Conservation (phyloP, 306 rosid species). For the Gynostemma pentaphyllum region DNA sequence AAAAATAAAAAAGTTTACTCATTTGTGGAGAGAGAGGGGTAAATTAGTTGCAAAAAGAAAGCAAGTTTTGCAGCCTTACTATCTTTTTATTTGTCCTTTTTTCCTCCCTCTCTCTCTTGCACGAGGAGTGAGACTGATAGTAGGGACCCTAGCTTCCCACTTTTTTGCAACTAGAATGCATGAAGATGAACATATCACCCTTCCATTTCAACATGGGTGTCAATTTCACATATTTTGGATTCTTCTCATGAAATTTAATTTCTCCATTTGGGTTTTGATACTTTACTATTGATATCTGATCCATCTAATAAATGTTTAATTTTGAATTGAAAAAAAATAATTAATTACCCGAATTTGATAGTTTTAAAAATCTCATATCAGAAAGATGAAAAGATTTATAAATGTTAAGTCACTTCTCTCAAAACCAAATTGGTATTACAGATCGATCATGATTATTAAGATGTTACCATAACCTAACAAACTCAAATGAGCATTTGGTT, state of each 20-base stretch:
- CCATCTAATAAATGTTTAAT: no score
- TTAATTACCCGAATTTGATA: no score
- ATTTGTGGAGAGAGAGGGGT: background rate
- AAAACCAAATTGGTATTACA: no score
- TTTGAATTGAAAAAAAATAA: no score
- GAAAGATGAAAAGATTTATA: no score
- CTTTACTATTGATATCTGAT: no score
- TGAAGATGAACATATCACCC: slow-evolving; percentile 3
- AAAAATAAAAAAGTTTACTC: background rate
- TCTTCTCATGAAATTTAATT: background rate
- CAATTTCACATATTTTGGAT: slow-evolving; percentile 3
- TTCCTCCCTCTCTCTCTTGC: background rate
- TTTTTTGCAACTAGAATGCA: background rate
- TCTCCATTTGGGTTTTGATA: no score
- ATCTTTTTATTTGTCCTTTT: background rate
- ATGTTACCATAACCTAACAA: no score
- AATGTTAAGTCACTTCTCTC: no score
- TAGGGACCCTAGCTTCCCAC: background rate
- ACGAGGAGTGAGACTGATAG: background rate
- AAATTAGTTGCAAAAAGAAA: slow-evolving; percentile 9
- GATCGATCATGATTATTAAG: no score
- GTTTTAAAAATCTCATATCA: no score
- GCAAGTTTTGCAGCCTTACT: slow-evolving; percentile 2
- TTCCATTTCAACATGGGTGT: background rate
- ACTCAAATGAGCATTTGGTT: no score